Conservation (phyloP, 768 basidiomycete genomes). For the Boletus patriciae region DNA sequence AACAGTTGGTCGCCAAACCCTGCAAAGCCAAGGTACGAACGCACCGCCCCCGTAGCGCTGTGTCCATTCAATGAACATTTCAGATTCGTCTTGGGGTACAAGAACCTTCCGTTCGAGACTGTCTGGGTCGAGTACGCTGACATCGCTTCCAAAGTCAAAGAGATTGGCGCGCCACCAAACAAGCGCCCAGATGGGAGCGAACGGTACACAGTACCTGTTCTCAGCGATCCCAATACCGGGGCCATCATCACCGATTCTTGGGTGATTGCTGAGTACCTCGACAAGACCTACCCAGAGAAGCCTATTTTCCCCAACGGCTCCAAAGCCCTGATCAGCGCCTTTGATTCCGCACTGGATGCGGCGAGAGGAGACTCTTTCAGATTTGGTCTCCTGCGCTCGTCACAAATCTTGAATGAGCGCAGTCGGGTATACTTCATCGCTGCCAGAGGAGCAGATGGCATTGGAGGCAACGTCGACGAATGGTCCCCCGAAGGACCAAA, state of each 20-base stretch:
- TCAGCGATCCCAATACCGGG: conserved; percentile 34
- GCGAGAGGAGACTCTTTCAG: conserved; percentile 5
- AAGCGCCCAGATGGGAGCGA: conserved; percentile 19
- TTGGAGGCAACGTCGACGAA: conserved; percentile 41
- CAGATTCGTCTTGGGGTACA: conserved; percentile 35
- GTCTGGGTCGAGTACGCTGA: conserved; percentile 38
- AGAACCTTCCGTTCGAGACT: conserved; percentile 35
- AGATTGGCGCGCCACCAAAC: conserved; percentile 27
- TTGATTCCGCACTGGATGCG: conserved; percentile 8
- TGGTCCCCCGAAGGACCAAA: conserved; percentile 37
- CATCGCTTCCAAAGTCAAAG: conserved; percentile 26
- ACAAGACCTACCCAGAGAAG: conserved; percentile 35
- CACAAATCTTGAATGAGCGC: conserved; percentile 31
- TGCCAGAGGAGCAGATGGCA: conserved; percentile 32
- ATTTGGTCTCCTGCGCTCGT: conserved; percentile 22
- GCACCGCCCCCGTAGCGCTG: not conserved
- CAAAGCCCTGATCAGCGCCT: conserved; percentile 22
- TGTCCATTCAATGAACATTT: not conserved
- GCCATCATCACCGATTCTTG: conserved; percentile 32
- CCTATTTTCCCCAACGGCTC: conserved; percentile 27
- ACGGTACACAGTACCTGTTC: conserved; percentile 34
- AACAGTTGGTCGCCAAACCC: conserved; percentile 40
- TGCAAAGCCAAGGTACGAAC: conserved; percentile 37
- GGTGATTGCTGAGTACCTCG: conserved; percentile 38
- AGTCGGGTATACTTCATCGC: conserved; percentile 41